These are phyloP conservation scores for Yamadazyma blattariae DNA, from an alignment of 1,139 yeast species.

Conservation along the genomic window DNA sequence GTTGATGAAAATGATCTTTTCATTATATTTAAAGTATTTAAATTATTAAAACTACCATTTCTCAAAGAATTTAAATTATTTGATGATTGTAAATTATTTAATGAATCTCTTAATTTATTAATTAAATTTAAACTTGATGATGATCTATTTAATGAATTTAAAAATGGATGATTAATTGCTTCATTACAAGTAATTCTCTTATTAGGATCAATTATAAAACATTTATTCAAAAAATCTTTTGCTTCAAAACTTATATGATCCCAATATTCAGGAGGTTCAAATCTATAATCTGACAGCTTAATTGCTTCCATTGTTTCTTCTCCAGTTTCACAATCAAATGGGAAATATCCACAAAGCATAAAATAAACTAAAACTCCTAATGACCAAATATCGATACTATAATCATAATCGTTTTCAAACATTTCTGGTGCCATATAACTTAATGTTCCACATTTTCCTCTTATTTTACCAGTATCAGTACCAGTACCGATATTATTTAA, in stretches of 20 bases:
- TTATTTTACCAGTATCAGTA: slow-evolving; percentile 10
- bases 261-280: slow-evolving; percentile 64
- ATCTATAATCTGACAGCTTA: slow-evolving; percentile 50
- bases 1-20: not conserved
- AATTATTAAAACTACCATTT: slow-evolving; percentile 1
- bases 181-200: slow-evolving; percentile 48
- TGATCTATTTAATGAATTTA: slow-evolving; percentile 14
- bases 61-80: slow-evolving; percentile 1
- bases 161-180: slow-evolving; percentile 50
- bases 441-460: slow-evolving; percentile 57
- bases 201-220: slow-evolving; percentile 48
- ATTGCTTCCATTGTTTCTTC: slow-evolving; percentile 69
- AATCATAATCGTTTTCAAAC: slow-evolving; percentile 48
- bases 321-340: slow-evolving; percentile 74
- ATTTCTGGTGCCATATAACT: slow-evolving; percentile 79
- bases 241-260: slow-evolving; percentile 51
- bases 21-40: not conserved
- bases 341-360: slow-evolving; percentile 72
- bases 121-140: slow-evolving; percentile 6
- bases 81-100: slow-evolving; percentile 3
- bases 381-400: slow-evolving; percentile 74
- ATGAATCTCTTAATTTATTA: slow-evolving; percentile 6
- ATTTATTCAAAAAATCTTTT: slow-evolving; percentile 54
- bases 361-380: slow-evolving; percentile 72
- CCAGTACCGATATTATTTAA: slow-evolving; percentile 12